Conservation (phyloP, 495 filamentous ascomycete species). For the Tuber microsphaerosporum region DNA sequence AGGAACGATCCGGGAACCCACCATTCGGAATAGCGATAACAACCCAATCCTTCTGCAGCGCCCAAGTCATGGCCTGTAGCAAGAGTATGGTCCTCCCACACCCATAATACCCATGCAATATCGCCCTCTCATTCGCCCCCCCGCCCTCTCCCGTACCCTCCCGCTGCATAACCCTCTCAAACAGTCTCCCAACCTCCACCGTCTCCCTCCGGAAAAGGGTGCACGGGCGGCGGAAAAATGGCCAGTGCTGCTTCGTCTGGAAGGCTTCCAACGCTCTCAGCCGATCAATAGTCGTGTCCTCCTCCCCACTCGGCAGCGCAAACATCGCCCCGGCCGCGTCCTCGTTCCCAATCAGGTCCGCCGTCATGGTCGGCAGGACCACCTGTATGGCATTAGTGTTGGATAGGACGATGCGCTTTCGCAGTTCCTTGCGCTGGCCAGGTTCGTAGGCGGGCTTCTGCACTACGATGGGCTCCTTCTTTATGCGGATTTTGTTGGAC, state of each 20-base stretch:
- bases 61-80: constrained; percentile 77
- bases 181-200: constrained; percentile 57
- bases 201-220: constrained; percentile 68
- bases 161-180: constrained; percentile 48
- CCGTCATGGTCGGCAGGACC: constrained; percentile 52
- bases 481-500: constrained; percentile 44
- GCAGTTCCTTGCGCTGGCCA: constrained; percentile 77
- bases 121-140: constrained; percentile 47
- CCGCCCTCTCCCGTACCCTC: constrained; percentile 19
- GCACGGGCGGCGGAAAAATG: constrained; percentile 70
- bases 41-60: constrained; percentile 74
- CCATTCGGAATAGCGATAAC: constrained; percentile 90
- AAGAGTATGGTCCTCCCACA: constrained; percentile 80
- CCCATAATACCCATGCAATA: constrained; percentile 65
- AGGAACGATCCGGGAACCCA: constrained; percentile 44
- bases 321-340: constrained; percentile 58
- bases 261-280: constrained; percentile 79
- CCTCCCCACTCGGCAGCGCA: constrained; percentile 50
- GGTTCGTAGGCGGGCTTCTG: constrained; percentile 52
- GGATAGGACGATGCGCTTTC: constrained; percentile 82
- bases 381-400: constrained; percentile 87
- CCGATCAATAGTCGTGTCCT: constrained; percentile 58
- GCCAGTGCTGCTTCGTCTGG: constrained; percentile 85
- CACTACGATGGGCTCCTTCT: constrained; percentile 48
- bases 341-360: constrained; percentile 46